phyloP scores from a whole-genome alignment of 2,329 filamentous ascomycete species.

The Passalora sequoiae region DNA sequence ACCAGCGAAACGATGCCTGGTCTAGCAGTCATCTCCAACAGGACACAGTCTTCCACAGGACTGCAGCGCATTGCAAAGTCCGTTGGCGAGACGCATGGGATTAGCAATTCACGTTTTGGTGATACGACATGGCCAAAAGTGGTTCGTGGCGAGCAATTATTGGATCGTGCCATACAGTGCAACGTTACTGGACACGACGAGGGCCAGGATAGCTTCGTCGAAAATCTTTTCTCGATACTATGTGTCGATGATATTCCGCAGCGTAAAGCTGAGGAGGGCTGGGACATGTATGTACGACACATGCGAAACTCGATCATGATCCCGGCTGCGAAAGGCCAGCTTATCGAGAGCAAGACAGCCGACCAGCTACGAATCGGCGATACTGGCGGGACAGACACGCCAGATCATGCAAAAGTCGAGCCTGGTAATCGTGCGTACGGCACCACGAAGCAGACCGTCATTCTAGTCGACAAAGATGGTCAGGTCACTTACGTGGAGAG shows the following conservation, averaged over 20 bases:
- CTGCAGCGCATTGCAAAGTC: conserved; percentile 49
- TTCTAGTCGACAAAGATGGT: conserved; percentile 53
- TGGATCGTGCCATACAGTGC: conserved; percentile 46
- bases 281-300: conserved; percentile 53
- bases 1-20: conserved; percentile 27
- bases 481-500: conserved; percentile 58
- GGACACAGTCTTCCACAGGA: conserved; percentile 49
- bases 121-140: conserved; percentile 60
- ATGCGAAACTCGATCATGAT: conserved; percentile 59
- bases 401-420: conserved; percentile 21
- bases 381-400: conserved; percentile 22
- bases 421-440: conserved; percentile 50
- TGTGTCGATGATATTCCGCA: conserved; percentile 52
- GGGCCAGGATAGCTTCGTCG: conserved; percentile 48
- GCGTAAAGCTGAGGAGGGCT: conserved; percentile 44
- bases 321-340: conserved; percentile 49
- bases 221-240: conserved; percentile 50
- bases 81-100: conserved; percentile 50
- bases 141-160: conserved; percentile 50
- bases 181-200: conserved; percentile 37
- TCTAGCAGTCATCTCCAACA: conserved; percentile 58
- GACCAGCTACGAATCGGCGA: conserved; percentile 38
- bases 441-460: conserved; percentile 59
- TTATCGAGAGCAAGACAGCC: conserved; percentile 36
- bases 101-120: conserved; percentile 58